Conservation (phyloP, 2,329 filamentous ascomycete genomes). For the Stemphylium lycopersici region DNA sequence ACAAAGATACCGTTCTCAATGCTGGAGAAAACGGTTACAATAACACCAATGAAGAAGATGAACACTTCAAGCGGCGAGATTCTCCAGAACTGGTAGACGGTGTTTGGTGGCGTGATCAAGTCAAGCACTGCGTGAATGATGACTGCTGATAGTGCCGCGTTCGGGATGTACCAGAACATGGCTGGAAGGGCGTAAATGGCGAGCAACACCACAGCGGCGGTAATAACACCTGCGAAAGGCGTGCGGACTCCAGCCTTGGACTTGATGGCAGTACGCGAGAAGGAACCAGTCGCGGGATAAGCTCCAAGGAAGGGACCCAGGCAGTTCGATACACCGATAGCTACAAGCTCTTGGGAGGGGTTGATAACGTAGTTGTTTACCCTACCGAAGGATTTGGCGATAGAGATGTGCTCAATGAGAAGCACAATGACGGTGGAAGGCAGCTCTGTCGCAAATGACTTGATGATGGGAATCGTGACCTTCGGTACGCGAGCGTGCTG, state of each 20-base stretch:
- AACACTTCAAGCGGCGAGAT: slow-evolving; percentile 88
- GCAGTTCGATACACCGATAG: slow-evolving; percentile 88
- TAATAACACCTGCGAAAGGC: slow-evolving; percentile 88
- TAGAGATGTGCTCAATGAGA: slow-evolving; percentile 95
- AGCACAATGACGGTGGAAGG: slow-evolving; percentile 90
- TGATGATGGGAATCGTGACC: slow-evolving; percentile 70
- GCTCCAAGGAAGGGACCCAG: slow-evolving; percentile 88
- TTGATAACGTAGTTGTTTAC: slow-evolving; percentile 98
- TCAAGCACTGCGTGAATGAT: slow-evolving; percentile 97
- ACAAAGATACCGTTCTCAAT: slow-evolving; percentile 95
- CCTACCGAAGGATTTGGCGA: slow-evolving; percentile 93
- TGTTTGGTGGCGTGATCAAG: slow-evolving; percentile 88
- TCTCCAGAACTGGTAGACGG: slow-evolving; percentile 93
- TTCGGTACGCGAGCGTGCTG: slow-evolving; percentile 75
- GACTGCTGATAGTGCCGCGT: slow-evolving; percentile 78
- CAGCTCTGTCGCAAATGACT: slow-evolving; percentile 71
- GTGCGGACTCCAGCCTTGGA: slow-evolving; percentile 95
- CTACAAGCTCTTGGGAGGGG: slow-evolving; percentile 93
- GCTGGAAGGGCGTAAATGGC: slow-evolving; percentile 88
- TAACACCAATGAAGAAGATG: slow-evolving; percentile 91
- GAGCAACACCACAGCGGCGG: slow-evolving; percentile 81
- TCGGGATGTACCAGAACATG: slow-evolving; percentile 94
- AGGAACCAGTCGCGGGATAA: slow-evolving; percentile 93
- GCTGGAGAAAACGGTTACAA: slow-evolving; percentile 83
- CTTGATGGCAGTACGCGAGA: slow-evolving; percentile 95